Evolutionary conservation across 2,329 filamentous ascomycete genomes (phyloP), one percentile per base, ranked within the genome.

Genomic region (Fusarium sp.): DNA sequence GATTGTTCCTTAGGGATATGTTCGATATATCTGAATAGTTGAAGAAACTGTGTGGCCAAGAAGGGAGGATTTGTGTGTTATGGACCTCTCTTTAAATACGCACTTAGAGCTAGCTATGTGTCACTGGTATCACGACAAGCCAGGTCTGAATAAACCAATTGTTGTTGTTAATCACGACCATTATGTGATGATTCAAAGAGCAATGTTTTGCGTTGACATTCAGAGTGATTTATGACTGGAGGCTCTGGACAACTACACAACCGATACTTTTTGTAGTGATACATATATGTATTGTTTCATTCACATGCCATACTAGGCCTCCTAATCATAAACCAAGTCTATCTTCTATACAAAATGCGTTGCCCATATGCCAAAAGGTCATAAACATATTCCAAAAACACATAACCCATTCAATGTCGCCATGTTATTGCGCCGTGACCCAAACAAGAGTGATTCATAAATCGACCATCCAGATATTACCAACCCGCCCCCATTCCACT

Each of bases 391-490:
- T 35, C 45, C 59, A 38, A 45, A 27, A 67, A 23, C 29, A 29
- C 44, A 3, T 58, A 39, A 49, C 38, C 29, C 42, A 35, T 54
- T 35, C 37, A 45, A 54, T 58, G 37, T 48, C 29, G 44, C 69
- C 70, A 52, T 72, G 49, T 49, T 70, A 29, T 73, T 73, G 60
- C 70, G 70, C 70, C 70, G 23, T 73, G 18, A 59, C 60, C 52
- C 48, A 59, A 72, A 65, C 37, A 41, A 39, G 44, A 60, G 69
- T 70, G 49, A 66, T 61, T 72, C 44, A 56, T 73, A 39, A 46
- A 23, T 46, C 51, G 66, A 57, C 65, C 60, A 64, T 35, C 56
- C 52, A 42, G 37, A 59, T 52, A 72, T 73, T 73, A 70, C 46
- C 52, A 42, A 60, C 38, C 70, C 46, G 35, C 37, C 55, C 41